Percentiles rank a stretch among this genome's conserved stretches.
These are phyloP conservation scores for Coprinopsis cinerea DNA, from an alignment of 768 basidiomycete species.

Conservation along the genomic window DNA sequence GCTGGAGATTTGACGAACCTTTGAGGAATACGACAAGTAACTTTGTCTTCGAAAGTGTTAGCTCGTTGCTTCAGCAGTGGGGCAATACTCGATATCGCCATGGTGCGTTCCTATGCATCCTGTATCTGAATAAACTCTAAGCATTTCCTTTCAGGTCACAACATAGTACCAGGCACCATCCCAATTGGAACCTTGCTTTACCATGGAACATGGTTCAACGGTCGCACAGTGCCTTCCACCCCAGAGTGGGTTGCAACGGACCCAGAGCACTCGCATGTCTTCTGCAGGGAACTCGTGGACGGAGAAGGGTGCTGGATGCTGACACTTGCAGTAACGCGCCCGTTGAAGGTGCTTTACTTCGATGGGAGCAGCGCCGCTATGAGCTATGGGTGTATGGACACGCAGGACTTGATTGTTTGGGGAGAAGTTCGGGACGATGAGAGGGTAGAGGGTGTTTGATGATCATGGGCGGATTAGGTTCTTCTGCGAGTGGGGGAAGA, in stretches of 20 bases:
- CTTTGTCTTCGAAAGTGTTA: constrained; percentile 28
- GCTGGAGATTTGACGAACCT: neutral
- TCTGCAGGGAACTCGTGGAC: constrained; percentile 21
- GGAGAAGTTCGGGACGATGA: constrained; percentile 22
- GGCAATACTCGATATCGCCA: constrained; percentile 42
- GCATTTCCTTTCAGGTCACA: constrained; percentile 24
- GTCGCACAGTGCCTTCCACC: constrained; percentile 21
- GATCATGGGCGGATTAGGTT: constrained; percentile 34
- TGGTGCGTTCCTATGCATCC: constrained; percentile 15
- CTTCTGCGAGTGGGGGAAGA: constrained; percentile 41
- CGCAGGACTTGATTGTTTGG: constrained; percentile 43
- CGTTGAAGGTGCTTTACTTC: constrained; percentile 45
- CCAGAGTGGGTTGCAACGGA: constrained; percentile 14
- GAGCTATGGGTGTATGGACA: constrained; percentile 37
- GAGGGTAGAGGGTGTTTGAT: constrained; percentile 14
- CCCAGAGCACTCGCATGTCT: constrained; percentile 25
- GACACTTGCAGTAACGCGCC: constrained; percentile 31
- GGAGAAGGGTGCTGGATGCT: constrained; percentile 21
- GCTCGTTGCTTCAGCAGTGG: constrained; percentile 35
- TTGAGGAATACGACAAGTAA: constrained; percentile 21
- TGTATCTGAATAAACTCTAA: neutral
- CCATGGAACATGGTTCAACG: constrained; percentile 25
- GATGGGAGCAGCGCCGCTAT: constrained; percentile 47
- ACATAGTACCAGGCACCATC: constrained; percentile 26
- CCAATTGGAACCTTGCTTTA: constrained; percentile 31